Conservation (phyloP, 2,329 filamentous ascomycete genomes). For the Monilinia laxa region DNA sequence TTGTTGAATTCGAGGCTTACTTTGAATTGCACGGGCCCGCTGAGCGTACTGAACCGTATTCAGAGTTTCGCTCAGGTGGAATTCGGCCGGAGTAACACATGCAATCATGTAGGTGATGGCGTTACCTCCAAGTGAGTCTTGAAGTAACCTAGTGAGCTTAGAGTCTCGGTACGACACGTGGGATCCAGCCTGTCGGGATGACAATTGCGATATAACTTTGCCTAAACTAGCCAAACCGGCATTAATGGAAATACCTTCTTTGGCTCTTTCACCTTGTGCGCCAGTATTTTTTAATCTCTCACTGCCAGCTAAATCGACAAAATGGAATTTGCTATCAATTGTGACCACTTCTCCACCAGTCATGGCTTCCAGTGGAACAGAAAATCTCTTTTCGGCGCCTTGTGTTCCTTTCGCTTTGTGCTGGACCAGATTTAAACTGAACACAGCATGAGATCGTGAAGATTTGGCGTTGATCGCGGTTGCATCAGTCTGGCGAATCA, state of each 20-base stretch:
- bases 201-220: conserved; percentile 97
- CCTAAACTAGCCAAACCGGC: conserved; percentile 90
- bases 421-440: conserved; percentile 90
- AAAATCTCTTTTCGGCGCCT: conserved; percentile 77
- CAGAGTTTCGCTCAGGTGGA: conserved; percentile 94
- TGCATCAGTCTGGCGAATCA: conserved; percentile 92
- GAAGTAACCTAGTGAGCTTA: conserved; percentile 88
- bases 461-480: conserved; percentile 98
- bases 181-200: conserved; percentile 79
- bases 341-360: conserved; percentile 72
- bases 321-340: conserved; percentile 96
- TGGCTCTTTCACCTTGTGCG: conserved; percentile 89
- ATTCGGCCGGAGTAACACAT: conserved; percentile 94
- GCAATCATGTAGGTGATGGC: conserved; percentile 99
- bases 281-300: conserved; percentile 97
- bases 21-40: conserved; percentile 92
- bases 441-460: conserved; percentile 94
- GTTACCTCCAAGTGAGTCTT: conserved; percentile 95
- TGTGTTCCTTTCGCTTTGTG: conserved; percentile 64
- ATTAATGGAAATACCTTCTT: conserved; percentile 97
- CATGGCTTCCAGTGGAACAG: conserved; percentile 80
- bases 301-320: conserved; percentile 95
- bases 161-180: conserved; percentile 98
- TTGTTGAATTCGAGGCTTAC: conserved; percentile 94
- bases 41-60: conserved; percentile 98